Percentiles rank a stretch among this genome's conserved stretches.
Conservation (phyloP, 805 yeast species). For the Candida boidinii region DNA sequence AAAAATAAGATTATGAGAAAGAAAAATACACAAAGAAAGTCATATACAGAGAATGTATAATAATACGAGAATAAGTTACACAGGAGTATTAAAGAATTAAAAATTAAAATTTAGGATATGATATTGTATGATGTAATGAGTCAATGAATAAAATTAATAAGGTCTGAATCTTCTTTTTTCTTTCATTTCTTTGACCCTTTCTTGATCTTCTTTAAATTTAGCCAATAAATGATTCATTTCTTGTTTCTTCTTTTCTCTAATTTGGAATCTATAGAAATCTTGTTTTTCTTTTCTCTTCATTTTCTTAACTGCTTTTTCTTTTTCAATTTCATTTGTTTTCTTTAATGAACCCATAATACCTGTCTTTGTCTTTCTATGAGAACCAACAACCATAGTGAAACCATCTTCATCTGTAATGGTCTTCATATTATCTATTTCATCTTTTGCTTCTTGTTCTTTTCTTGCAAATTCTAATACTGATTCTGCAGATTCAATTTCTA, state of each 20-base stretch:
- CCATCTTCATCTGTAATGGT: conserved; percentile 86
- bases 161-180: conserved; percentile 83
- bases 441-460: conserved; percentile 56
- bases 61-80: not conserved
- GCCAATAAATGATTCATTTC: conserved; percentile 82
- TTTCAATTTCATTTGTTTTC: conserved; percentile 18
- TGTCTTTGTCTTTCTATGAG: conserved; percentile 73
- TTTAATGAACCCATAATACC: conserved; percentile 50
- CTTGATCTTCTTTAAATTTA: conserved; percentile 89
- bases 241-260: conserved; percentile 85
- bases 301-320: conserved; percentile 33
- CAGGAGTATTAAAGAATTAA: not conserved
- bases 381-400: conserved; percentile 81
- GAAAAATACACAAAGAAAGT: too few species aligned
- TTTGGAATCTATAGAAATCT: conserved; percentile 94
- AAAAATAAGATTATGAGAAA: too few species aligned
- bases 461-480: conserved; percentile 61
- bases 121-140: too few species aligned
- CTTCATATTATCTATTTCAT: conserved; percentile 44
- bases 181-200: conserved; percentile 67
- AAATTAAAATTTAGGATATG: too few species aligned
- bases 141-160: conserved; percentile 35
- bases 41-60: too few species aligned
- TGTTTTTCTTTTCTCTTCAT: conserved; percentile 68
- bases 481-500: conserved; percentile 49